Base-by-base conservation (phyloP, 73 alveolate genomes). In the Paramecium tetraurelia region DNA sequence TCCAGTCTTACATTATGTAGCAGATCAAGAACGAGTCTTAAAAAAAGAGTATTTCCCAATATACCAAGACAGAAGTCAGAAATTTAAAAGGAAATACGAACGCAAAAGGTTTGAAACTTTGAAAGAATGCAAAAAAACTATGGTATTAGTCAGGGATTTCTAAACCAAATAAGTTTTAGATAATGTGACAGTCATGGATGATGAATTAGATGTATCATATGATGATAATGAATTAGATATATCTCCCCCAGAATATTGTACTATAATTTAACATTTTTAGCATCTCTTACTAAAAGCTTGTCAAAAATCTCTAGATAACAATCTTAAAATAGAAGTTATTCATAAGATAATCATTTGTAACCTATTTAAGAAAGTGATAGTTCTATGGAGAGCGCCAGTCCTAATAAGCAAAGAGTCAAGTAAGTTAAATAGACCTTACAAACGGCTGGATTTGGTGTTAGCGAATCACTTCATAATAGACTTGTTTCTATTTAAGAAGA, bases 391-490 rank as follows among this genome's bases (percentile, higher is more conserved):
- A 48, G 72, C 20, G 11, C 20, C 14, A 22, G 57, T 46, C 90
- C 90, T 12, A 46, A 43, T 27, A 80, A 46, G 24, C 53, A 36
- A 0, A 80, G 90, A 44, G 27, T 18, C 10, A 41, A 80, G 57
- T 20, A 40, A 31, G 90, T 80, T 21, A 80, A 80, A 46, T 46
- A 80, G 27, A 80, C 90, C 2, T 9, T 80, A 8, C 14, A 33
- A 80, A 80, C 90, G 5, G 90, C 90, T 24, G 90, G 90, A 27
- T 80, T 80, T 80, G 90, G 90, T 41, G 75, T 22, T 8, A 22
- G 50, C 16, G 90, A 80, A 22, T 80, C 90, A 1, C 43, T 63
- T 31, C 84, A 63, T 63, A 27, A 63, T 31, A 63, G 24, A 33
- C 46, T 63, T 27, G 84, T 33, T 11, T 63, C 84, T 31, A 63